A percentile compares a stretch with the other conserved stretches of the same genome.
phyloP scores from a whole-genome alignment of 345 rosid genomes.

The Boechera retrofracta region DNA sequence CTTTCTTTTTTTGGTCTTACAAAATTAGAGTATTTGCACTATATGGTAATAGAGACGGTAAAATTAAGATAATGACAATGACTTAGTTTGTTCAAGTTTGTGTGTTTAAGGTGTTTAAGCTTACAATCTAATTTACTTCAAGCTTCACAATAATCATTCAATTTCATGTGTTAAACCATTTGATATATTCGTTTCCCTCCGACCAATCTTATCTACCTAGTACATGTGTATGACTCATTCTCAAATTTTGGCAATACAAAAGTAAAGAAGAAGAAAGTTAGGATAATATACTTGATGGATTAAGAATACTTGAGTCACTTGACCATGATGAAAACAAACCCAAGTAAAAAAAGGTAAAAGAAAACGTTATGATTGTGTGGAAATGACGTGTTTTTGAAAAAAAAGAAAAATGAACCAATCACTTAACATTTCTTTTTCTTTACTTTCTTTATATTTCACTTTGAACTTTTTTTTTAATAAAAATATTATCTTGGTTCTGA shows the following conservation, averaged over 20 bases:
- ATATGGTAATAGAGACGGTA: too few species aligned
- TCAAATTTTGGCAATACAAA: neutral
- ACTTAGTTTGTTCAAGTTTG: too few species aligned
- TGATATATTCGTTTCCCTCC: neutral
- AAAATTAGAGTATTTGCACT: too few species aligned
- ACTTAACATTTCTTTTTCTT: slow-evolving; percentile 28
- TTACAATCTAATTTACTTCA: neutral
- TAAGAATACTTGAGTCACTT: slow-evolving; percentile 3
- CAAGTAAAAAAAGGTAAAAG: slow-evolving; percentile 2
- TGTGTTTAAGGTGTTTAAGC: neutral
- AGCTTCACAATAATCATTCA: neutral
- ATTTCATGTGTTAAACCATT: neutral
- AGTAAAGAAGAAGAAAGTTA: neutral
- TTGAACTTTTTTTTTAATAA: neutral
- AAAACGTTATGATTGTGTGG: slow-evolving; percentile 38
- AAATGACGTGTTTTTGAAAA: slow-evolving; percentile 5
- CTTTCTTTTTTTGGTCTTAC: too few species aligned
- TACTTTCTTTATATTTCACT: slow-evolving; percentile 24
- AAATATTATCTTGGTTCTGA: slow-evolving; percentile 24
- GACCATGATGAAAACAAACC: slow-evolving; percentile 9
- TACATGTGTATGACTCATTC: neutral
- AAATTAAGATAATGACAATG: too few species aligned
- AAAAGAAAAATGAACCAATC: slow-evolving; percentile 16
- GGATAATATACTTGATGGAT: neutral
- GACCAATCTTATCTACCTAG: neutral